phyloP scores from a whole-genome alignment of 139 green algal species.

The Eudorina sp. region DNA sequence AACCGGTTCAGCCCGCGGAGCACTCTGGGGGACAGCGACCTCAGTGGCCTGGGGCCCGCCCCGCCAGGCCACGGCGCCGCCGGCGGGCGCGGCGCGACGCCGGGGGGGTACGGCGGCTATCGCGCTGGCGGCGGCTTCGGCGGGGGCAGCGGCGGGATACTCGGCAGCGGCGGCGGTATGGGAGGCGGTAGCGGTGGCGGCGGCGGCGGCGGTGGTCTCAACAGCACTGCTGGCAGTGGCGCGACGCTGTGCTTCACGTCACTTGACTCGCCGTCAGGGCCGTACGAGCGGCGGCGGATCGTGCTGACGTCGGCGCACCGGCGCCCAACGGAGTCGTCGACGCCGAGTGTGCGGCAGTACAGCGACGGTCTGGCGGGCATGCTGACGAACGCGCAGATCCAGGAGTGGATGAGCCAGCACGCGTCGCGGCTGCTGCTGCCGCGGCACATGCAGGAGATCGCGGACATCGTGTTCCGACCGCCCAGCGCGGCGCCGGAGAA shows the following conservation, averaged over 20 bases:
- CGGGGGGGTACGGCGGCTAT: not conserved
- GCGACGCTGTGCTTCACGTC: not conserved
- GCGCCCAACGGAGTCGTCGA: not conserved
- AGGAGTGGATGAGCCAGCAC: conserved; percentile 55
- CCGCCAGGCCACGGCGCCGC: not conserved
- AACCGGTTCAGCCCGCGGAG: not conserved
- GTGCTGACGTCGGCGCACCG: not conserved
- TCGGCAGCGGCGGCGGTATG: not conserved
- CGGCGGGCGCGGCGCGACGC: not conserved
- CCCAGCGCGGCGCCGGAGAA: conserved; percentile 31
- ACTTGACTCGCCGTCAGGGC: not conserved
- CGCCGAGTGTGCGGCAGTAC: conserved; percentile 27
- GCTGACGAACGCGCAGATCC: conserved; percentile 45
- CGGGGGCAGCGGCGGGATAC: not conserved
- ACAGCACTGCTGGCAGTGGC: too few species aligned
- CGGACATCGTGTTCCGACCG: conserved; percentile 44
- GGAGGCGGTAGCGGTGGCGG: not conserved
- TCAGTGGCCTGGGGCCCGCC: not conserved
- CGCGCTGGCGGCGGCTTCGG: not conserved
- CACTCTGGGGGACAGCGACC: not conserved
- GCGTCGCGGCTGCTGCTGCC: conserved; percentile 50
- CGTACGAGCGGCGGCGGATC: conserved; percentile 11
- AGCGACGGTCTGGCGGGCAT: conserved; percentile 38
- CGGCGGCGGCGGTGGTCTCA: not conserved
- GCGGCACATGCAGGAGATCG: conserved; percentile 43